Evolutionary conservation across 1,139 yeast species (phyloP).

Genomic region (Taphrina pruni): DNA sequence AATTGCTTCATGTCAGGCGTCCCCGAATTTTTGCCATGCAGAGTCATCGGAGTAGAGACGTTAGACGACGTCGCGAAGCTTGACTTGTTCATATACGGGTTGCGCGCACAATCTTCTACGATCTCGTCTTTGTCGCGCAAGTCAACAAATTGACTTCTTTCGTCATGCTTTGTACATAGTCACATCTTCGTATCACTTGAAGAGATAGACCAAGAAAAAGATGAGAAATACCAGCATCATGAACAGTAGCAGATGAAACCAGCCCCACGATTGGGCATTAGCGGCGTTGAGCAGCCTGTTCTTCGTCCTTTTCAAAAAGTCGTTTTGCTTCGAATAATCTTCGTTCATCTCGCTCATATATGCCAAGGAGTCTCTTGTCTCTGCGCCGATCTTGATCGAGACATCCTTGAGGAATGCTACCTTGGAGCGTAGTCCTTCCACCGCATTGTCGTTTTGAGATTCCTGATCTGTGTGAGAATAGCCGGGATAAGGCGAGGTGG

Average conservation of each 20-base stretch:
- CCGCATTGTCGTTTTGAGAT: slow-evolving; percentile 80
- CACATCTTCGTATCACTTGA: slow-evolving; percentile 15
- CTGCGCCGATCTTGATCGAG: slow-evolving; percentile 79
- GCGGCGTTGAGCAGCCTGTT: slow-evolving; percentile 35
- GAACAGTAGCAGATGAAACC: slow-evolving; percentile 38
- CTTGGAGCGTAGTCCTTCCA: slow-evolving; percentile 71
- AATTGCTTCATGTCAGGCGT: too few species aligned
- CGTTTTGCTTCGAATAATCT: slow-evolving; percentile 38
- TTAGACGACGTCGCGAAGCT: too few species aligned
- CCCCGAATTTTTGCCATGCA: too few species aligned
- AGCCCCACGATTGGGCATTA: slow-evolving; percentile 38
- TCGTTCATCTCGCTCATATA: slow-evolving; percentile 44
- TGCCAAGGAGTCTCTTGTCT: slow-evolving; percentile 71
- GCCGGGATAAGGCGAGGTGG: slow-evolving; percentile 14
- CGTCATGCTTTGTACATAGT: neutral
- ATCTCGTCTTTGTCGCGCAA: too few species aligned
- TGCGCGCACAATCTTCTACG: too few species aligned
- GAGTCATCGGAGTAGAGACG: too few species aligned
- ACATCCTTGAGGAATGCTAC: slow-evolving; percentile 70
- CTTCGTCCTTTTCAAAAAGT: slow-evolving; percentile 30
- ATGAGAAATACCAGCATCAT: slow-evolving; percentile 22
- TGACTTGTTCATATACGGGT: too few species aligned
- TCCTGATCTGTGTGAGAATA: slow-evolving; percentile 57
- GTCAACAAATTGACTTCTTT: too few species aligned
- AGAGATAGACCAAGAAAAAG: slow-evolving; percentile 38